Conservation (phyloP, 768 basidiomycete species). For the Kondoa subrosea region DNA sequence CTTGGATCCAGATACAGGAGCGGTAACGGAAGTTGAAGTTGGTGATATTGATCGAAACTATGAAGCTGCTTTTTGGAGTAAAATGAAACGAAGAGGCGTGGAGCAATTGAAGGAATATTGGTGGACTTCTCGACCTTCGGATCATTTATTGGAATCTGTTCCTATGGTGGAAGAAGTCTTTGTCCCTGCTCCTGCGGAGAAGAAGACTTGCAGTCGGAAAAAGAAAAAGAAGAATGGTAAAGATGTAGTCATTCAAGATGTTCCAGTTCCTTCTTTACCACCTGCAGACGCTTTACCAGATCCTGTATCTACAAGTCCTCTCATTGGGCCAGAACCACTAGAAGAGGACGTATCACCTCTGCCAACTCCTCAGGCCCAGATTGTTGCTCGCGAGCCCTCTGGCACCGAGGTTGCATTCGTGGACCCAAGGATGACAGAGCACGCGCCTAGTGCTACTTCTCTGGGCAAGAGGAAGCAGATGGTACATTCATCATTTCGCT, state of each 20-base stretch:
- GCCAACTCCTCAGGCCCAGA: too few relatives aligned
- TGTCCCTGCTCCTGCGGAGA: too few relatives aligned
- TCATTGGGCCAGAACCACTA: too few relatives aligned
- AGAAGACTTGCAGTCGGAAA: neutral
- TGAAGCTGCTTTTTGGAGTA: neutral
- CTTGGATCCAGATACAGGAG: neutral
- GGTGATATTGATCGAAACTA: neutral
- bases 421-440: too few relatives aligned
- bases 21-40: neutral
- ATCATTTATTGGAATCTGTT: neutral
- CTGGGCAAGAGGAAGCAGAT: too few relatives aligned
- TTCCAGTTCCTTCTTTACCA: neutral
- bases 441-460: too few relatives aligned
- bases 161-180: neutral
- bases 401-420: too few relatives aligned
- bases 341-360: too few relatives aligned
- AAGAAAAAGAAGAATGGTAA: neutral
- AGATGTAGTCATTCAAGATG: neutral
- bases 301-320: too few relatives aligned
- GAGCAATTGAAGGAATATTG: neutral
- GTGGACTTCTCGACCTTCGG: neutral
- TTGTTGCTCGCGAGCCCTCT: too few relatives aligned
- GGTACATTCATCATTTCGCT: too few relatives aligned
- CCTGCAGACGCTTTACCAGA: too few relatives aligned
- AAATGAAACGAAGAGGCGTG: neutral